A percentile compares a stretch with the other conserved stretches of the same genome.
These are phyloP conservation scores for Calonectria fujianensis DNA, from an alignment of 2,329 filamentous ascomycete species.

Conservation along the genomic window DNA sequence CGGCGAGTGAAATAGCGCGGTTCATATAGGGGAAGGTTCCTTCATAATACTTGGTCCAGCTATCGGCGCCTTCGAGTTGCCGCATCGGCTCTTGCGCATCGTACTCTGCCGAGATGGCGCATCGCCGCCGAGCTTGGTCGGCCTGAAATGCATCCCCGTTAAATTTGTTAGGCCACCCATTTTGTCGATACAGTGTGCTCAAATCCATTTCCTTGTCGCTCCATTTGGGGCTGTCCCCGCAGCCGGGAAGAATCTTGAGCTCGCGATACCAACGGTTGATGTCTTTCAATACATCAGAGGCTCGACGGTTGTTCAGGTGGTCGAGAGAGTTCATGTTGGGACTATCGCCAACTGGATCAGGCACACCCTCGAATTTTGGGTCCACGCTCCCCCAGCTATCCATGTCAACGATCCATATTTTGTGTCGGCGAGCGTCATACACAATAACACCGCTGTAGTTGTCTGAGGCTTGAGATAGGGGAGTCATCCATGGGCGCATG, in stretches of 20 bases:
- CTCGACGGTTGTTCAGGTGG: not conserved
- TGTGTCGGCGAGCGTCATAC: constrained; percentile 54
- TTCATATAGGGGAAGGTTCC: not conserved
- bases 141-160: constrained; percentile 1
- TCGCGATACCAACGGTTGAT: constrained; percentile 7
- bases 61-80: not conserved
- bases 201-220: not conserved
- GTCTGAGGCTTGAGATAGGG: constrained; percentile 47
- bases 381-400: not conserved
- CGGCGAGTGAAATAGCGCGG: not conserved
- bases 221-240: not conserved
- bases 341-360: not conserved
- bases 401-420: constrained; percentile 27
- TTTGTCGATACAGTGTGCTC: not conserved
- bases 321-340: constrained; percentile 4
- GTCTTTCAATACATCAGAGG: constrained; percentile 18
- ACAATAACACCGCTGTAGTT: constrained; percentile 53
- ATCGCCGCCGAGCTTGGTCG: constrained; percentile 5
- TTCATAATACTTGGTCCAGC: not conserved
- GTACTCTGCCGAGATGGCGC: not conserved
- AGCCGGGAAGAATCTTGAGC: not conserved
- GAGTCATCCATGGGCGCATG: constrained; percentile 53
- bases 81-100: not conserved
- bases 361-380: not conserved
- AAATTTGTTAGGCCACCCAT: constrained; percentile 24